Percentiles rank a stretch among this genome's conserved stretches.
Conservation (phyloP, 441 rosid species). For the Populus trichocarpa region DNA sequence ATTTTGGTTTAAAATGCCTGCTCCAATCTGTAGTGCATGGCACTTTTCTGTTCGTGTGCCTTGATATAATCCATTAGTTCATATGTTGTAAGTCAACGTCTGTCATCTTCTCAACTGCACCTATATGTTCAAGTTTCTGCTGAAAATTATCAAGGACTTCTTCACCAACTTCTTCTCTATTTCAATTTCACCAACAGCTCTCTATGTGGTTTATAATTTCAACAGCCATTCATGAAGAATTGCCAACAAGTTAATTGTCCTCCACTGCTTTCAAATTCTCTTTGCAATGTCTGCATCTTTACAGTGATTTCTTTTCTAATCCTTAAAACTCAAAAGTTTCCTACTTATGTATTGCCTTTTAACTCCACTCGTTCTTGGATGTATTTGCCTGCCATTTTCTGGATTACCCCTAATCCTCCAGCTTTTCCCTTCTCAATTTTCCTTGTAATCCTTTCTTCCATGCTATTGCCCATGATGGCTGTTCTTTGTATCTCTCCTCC, state of each 20-base stretch:
- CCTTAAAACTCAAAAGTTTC: neutral
- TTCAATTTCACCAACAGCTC: neutral
- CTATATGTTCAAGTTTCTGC: neutral
- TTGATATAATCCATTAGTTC: neutral
- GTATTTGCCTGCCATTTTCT: neutral
- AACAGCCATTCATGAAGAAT: neutral
- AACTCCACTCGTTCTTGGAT: neutral
- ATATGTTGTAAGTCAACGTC: neutral
- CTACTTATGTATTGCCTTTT: neutral
- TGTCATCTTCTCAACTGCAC: neutral
- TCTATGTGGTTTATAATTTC: neutral
- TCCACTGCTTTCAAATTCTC: neutral
- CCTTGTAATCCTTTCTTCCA: neutral
- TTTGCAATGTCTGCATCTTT: neutral
- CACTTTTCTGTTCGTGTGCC: neutral
- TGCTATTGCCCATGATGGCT: neutral
- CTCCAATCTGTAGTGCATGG: neutral
- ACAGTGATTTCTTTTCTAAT: neutral
- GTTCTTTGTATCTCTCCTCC: no score
- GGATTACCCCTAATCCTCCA: neutral
- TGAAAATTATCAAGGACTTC: neutral
- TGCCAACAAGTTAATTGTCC: neutral
- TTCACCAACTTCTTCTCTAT: neutral
- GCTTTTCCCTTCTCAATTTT: neutral
- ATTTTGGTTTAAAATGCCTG: neutral